phyloP scores from a whole-genome alignment of 768 basidiomycete species.

The Collybia sp. region DNA sequence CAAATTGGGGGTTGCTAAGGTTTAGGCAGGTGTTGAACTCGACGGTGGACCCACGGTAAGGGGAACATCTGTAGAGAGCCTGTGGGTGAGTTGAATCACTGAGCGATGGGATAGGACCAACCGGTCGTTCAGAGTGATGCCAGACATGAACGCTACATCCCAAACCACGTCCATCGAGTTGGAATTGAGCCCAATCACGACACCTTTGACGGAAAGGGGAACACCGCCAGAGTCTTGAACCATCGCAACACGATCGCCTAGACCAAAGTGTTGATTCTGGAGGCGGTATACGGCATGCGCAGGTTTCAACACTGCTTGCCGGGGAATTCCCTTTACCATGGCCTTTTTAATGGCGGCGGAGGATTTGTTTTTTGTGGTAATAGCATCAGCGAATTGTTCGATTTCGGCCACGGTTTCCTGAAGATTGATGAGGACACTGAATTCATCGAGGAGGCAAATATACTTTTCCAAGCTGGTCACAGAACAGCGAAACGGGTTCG shows the following conservation, averaged over 20 bases:
- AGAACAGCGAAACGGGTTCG: slow-evolving; percentile 88
- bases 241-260: slow-evolving; percentile 95
- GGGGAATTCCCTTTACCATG: slow-evolving; percentile 90
- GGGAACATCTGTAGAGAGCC: slow-evolving; percentile 63
- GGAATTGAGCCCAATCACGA: slow-evolving; percentile 84
- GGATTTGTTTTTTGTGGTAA: slow-evolving; percentile 53
- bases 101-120: slow-evolving; percentile 21
- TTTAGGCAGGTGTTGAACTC: slow-evolving; percentile 89
- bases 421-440: not conserved
- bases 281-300: slow-evolving; percentile 84
- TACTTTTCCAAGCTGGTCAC: slow-evolving; percentile 89
- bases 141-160: slow-evolving; percentile 95
- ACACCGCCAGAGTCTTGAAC: slow-evolving; percentile 94
- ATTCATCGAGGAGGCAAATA: slow-evolving; percentile 1
- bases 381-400: slow-evolving; percentile 67
- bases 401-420: slow-evolving; percentile 79
- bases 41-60: slow-evolving; percentile 88
- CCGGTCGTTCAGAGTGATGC: slow-evolving; percentile 81
- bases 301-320: slow-evolving; percentile 91
- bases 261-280: slow-evolving; percentile 79
- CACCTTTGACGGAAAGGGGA: slow-evolving; percentile 86
- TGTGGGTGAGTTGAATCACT: slow-evolving; percentile 2
- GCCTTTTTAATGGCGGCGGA: slow-evolving; percentile 77
- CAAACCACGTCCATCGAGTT: slow-evolving; percentile 93
- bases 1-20: slow-evolving; percentile 80